These are phyloP conservation scores for Pichia sp. DNA, from an alignment of 1,139 yeast genomes.

Conservation along the genomic window DNA sequence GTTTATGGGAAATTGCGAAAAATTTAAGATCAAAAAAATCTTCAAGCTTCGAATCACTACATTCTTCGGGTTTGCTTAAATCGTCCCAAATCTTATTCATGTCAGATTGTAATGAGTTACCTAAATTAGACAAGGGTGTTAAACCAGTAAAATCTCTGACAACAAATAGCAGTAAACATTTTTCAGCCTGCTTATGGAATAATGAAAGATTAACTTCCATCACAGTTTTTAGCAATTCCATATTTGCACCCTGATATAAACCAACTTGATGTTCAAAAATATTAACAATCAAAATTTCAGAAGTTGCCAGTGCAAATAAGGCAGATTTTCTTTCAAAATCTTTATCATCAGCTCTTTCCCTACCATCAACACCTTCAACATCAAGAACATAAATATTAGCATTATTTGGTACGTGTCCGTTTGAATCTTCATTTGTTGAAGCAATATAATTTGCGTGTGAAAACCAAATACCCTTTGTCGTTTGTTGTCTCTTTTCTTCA, in stretches of 20 bases:
- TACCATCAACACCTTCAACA: slow-evolving; percentile 97
- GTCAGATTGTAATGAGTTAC: slow-evolving; percentile 63
- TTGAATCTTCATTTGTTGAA: slow-evolving; percentile 13
- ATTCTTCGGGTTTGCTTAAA: slow-evolving; percentile 64
- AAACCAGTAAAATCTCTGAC: slow-evolving; percentile 88
- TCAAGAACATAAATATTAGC: slow-evolving; percentile 74
- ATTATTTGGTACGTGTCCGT: slow-evolving; percentile 14
- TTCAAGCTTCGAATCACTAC: slow-evolving; percentile 44
- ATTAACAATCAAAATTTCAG: slow-evolving; percentile 84
- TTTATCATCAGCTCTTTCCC: slow-evolving; percentile 97
- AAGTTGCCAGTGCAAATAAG: slow-evolving; percentile 84
- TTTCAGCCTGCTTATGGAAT: slow-evolving; percentile 55
- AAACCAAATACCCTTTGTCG: slow-evolving; percentile 95
- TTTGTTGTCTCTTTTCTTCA: slow-evolving; percentile 70
- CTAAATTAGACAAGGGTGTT: slow-evolving; percentile 72
- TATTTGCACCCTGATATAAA: slow-evolving; percentile 92
- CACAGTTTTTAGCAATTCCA: slow-evolving; percentile 91
- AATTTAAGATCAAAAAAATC: slow-evolving; percentile 86
- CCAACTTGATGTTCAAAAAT: slow-evolving; percentile 98
- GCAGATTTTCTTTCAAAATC: slow-evolving; percentile 97
- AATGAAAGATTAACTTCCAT: slow-evolving; percentile 89
- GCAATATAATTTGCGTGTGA: slow-evolving; percentile 48
- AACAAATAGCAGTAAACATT: slow-evolving; percentile 76
- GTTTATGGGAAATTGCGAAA: slow-evolving; percentile 77
- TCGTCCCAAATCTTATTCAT: slow-evolving; percentile 71